Evolutionary conservation across 2,329 filamentous ascomycete genomes (phyloP), one percentile per base, ranked within the genome.

Genomic region (Chaetomiaceae sp.): DNA sequence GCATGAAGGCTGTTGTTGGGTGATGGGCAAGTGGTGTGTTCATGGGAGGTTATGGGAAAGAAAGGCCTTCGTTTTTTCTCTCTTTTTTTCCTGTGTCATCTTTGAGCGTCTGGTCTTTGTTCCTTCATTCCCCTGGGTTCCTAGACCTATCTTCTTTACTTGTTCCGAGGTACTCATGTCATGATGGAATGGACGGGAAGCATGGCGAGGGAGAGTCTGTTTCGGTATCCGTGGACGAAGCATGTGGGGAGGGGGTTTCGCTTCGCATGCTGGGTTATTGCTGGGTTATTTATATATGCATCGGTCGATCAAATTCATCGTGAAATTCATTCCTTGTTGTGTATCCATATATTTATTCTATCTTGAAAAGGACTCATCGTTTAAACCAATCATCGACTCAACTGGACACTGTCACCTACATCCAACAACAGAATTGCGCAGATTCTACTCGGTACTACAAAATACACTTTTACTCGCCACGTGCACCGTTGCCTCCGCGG

Each of bases 1-100:
- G 91, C 71, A 86, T 90, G 80, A 95, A 95, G 78, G 85, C 85
- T 52, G 90, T 97, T 16, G 86, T 86, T 50, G 81, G 82, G 38
- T 86, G 66, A 68, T n/a, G 16, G 11, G n/a, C n/a, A n/a, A n/a
- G 14, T 34, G 20, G 29, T 37, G 18, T 48, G 18, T 34, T n/a
- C 4, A 29, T 48, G 29, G 45, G 23, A 8, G 40, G 40, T 43
- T 38, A 44, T 33, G 42, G 34, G 21, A 2, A 16, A 30, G 36
- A 36, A 18, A 36, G 38, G 11, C 29, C 18, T 20, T 16, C 42
- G 5, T 23, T 23, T 20, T 27, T 36, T 34, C 21, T 46, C 9
- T 51, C 18, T 34, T 7, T 45, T 51, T 9, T 50, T n/a, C n/a
- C n/a, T 29, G 8, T 46, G 25, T 25, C 37, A 21, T 23, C 33